These are phyloP conservation scores for Tarenaya hassleriana DNA, from an alignment of 345 rosid genomes.

Conservation along the genomic window DNA sequence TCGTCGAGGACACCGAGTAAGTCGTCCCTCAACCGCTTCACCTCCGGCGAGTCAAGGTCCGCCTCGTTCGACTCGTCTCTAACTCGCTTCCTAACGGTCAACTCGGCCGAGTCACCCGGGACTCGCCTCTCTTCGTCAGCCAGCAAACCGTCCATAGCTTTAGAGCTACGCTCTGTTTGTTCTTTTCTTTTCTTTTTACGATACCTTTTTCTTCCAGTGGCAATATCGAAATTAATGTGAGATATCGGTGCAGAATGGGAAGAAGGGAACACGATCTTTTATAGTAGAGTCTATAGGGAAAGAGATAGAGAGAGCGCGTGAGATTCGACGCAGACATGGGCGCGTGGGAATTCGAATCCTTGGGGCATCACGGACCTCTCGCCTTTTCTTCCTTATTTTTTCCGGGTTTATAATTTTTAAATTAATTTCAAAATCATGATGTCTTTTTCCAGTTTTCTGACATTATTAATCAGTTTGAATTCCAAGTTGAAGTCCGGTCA, in stretches of 20 bases:
- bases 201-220: slow-evolving; percentile 5
- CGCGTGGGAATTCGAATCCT: slow-evolving; percentile 40
- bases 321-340: slow-evolving; percentile 16
- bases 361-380: slow-evolving; percentile 46
- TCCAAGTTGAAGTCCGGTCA: slow-evolving; percentile 17
- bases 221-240: not conserved
- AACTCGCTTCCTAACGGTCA: slow-evolving; percentile 36
- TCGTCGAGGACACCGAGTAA: slow-evolving; percentile 53
- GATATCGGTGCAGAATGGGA: slow-evolving; percentile 26
- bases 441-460: slow-evolving; percentile 26
- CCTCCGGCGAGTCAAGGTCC: slow-evolving; percentile 38
- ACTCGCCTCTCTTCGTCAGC: slow-evolving; percentile 13
- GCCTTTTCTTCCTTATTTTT: slow-evolving; percentile 11
- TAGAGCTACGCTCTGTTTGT: slow-evolving; percentile 3
- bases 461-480: slow-evolving; percentile 18
- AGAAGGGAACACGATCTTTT: slow-evolving; percentile 31
- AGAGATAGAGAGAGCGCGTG: slow-evolving; percentile 26
- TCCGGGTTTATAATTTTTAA: slow-evolving; percentile 10
- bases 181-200: not conserved
- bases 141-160: slow-evolving; percentile 31
- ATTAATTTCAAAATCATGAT: not conserved
- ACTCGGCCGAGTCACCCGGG: slow-evolving; percentile 15
- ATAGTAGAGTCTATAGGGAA: slow-evolving; percentile 37
- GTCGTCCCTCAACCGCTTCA: slow-evolving; percentile 52
- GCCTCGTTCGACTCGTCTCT: slow-evolving; percentile 37